phyloP scores from a whole-genome alignment of 495 filamentous ascomycete genomes.

The Penicillium manginii region DNA sequence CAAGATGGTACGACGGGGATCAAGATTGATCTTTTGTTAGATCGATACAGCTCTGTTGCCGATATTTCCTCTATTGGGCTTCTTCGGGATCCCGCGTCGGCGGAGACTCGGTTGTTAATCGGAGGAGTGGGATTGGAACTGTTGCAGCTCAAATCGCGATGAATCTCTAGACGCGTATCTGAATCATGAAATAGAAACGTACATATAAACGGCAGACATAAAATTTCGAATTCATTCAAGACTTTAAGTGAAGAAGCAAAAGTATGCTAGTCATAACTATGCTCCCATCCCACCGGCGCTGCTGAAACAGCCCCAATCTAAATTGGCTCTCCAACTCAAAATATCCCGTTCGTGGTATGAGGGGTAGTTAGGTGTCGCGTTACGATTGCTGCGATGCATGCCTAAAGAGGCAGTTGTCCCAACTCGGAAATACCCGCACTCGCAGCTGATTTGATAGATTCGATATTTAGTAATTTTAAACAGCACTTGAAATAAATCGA shows the following conservation, averaged over 20 bases:
- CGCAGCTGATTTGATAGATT: too few species aligned
- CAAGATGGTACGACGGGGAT: conserved; percentile 41
- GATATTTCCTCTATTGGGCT: conserved; percentile 53
- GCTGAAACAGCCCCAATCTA: too few species aligned
- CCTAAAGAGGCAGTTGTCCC: too few species aligned
- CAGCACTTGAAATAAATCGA: too few species aligned
- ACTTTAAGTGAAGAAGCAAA: not conserved
- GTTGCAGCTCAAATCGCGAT: conserved; percentile 21
- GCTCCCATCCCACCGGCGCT: too few species aligned
- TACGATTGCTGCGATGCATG: too few species aligned
- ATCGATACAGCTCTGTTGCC: conserved; percentile 66
- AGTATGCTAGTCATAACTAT: not conserved
- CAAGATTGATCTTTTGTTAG: conserved; percentile 41
- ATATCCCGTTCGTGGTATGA: too few species aligned
- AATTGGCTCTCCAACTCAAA: too few species aligned
- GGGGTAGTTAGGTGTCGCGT: too few species aligned
- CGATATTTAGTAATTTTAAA: too few species aligned
- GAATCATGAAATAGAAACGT: not conserved
- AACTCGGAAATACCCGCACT: too few species aligned
- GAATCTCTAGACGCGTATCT: not conserved
- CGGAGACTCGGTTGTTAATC: conserved; percentile 38
- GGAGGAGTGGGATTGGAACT: conserved; percentile 62
- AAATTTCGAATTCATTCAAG: not conserved
- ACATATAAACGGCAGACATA: not conserved
- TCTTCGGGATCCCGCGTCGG: not conserved